phyloP scores from a whole-genome alignment of 805 yeast genomes.

The Ogataea dorogensis region DNA sequence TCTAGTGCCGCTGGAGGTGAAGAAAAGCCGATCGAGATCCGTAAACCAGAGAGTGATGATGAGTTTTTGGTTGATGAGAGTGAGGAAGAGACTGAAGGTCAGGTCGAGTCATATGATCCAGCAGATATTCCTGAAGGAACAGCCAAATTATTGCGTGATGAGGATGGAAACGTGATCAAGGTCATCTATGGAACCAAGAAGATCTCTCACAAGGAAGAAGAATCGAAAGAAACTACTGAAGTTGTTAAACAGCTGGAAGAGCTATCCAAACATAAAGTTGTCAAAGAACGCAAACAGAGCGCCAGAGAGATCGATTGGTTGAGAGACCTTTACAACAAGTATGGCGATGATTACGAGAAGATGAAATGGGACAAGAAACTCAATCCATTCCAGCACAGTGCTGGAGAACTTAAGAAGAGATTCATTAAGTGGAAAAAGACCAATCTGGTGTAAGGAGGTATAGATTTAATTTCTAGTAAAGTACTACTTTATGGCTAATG shows the following conservation, averaged over 20 bases:
- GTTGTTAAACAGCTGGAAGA: constrained; percentile 72
- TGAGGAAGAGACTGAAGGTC: constrained; percentile 33
- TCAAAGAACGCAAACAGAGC: constrained; percentile 55
- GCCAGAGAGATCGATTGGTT: constrained; percentile 79
- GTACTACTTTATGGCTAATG: neutral
- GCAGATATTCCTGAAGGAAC: constrained; percentile 70
- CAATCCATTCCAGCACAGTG: constrained; percentile 77
- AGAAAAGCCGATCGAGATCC: constrained; percentile 54
- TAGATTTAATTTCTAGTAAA: neutral
- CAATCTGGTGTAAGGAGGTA: constrained; percentile 2
- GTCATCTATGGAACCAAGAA: constrained; percentile 69
- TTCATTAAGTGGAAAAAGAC: constrained; percentile 64
- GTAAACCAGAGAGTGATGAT: constrained; percentile 34
- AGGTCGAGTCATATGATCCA: constrained; percentile 48
- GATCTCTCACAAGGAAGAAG: constrained; percentile 3
- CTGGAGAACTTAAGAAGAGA: constrained; percentile 78
- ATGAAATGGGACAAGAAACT: constrained; percentile 92
- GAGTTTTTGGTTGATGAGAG: constrained; percentile 25
- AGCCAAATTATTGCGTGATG: constrained; percentile 73
- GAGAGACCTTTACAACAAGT: constrained; percentile 57
- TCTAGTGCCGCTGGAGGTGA: constrained; percentile 76
- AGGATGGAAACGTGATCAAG: constrained; percentile 60
- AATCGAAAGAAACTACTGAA: constrained; percentile 39
- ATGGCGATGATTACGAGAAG: constrained; percentile 83
- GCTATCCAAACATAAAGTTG: constrained; percentile 45